phyloP scores from a whole-genome alignment of 1,139 yeast genomes.

The Diutina siamensis region DNA sequence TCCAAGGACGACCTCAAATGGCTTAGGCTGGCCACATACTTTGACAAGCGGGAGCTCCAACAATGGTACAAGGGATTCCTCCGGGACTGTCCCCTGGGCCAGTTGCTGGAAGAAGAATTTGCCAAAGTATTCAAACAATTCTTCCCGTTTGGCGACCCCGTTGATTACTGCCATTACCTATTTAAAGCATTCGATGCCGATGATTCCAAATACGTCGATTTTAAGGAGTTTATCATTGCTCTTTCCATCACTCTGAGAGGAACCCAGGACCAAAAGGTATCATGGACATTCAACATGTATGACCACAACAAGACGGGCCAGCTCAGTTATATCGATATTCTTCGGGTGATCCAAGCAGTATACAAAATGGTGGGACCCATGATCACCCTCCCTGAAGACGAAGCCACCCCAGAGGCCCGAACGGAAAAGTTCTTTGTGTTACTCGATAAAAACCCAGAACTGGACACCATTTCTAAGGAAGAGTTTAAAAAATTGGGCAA shows the following conservation, averaged over 20 bases:
- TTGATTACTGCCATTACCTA: slow-evolving; percentile 78
- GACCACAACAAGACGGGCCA: slow-evolving; percentile 73
- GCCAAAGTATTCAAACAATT: slow-evolving; percentile 89
- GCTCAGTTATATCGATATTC: slow-evolving; percentile 66
- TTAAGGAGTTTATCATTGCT: slow-evolving; percentile 86
- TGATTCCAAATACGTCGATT: slow-evolving; percentile 72
- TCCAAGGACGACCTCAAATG: slow-evolving; percentile 83
- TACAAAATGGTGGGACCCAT: slow-evolving; percentile 94
- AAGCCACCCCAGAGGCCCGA: slow-evolving; percentile 81
- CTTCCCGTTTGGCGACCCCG: slow-evolving; percentile 97
- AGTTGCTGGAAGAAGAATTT: slow-evolving; percentile 77
- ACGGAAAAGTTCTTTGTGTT: slow-evolving; percentile 68
- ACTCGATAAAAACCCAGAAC: slow-evolving; percentile 61
- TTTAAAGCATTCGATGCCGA: slow-evolving; percentile 86
- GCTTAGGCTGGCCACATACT: slow-evolving; percentile 77
- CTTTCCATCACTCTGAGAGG: slow-evolving; percentile 86
- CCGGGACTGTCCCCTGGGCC: slow-evolving; percentile 90
- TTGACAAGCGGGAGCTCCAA: slow-evolving; percentile 87
- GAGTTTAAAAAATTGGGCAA: slow-evolving; percentile 79
- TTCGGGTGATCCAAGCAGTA: slow-evolving; percentile 69
- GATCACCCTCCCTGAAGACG: slow-evolving; percentile 88
- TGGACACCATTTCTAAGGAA: slow-evolving; percentile 52
- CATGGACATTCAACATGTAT: slow-evolving; percentile 80
- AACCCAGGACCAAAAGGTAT: slow-evolving; percentile 69
- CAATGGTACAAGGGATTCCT: slow-evolving; percentile 97